These are phyloP conservation scores for Barnettozyma salicaria DNA, from an alignment of 805 yeast species.

Conservation along the genomic window DNA sequence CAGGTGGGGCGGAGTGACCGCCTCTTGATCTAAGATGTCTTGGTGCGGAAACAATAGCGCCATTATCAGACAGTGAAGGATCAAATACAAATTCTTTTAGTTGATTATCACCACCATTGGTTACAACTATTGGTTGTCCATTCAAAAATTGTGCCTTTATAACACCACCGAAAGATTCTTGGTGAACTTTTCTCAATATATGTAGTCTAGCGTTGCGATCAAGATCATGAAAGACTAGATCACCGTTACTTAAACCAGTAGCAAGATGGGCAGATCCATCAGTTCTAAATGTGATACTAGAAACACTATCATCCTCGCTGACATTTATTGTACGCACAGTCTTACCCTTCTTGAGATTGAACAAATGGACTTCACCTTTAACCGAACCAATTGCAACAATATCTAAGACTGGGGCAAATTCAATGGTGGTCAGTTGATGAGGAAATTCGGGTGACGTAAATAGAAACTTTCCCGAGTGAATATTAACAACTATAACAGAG, in stretches of 20 bases:
- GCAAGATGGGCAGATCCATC: slow-evolving; percentile 85
- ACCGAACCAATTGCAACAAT: slow-evolving; percentile 71
- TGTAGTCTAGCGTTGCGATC: slow-evolving; percentile 70
- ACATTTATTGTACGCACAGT: slow-evolving; percentile 44
- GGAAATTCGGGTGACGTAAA: slow-evolving; percentile 51
- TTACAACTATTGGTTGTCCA: slow-evolving; percentile 87
- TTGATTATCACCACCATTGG: slow-evolving; percentile 87
- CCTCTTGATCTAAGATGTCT: slow-evolving; percentile 89
- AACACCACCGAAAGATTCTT: slow-evolving; percentile 71
- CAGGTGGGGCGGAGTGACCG: slow-evolving; percentile 94
- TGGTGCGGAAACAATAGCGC: slow-evolving; percentile 77
- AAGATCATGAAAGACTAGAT: slow-evolving; percentile 78
- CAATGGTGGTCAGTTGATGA: slow-evolving; percentile 60
- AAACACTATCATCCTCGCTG: slow-evolving; percentile 32
- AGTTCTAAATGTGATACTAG: slow-evolving; percentile 78
- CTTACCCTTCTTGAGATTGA: slow-evolving; percentile 61
- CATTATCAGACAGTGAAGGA: slow-evolving; percentile 59
- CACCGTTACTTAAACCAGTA: slow-evolving; percentile 74
- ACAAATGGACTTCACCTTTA: slow-evolving; percentile 59
- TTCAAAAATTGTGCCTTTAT: slow-evolving; percentile 67
- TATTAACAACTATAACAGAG: slow-evolving; percentile 57
- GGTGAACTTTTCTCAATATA: slow-evolving; percentile 64
- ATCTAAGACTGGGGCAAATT: slow-evolving; percentile 83
- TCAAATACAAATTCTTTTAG: slow-evolving; percentile 90
- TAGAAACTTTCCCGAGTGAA: slow-evolving; percentile 69